These are phyloP conservation scores for Mycena vitilis DNA, from an alignment of 768 basidiomycete species.

Conservation along the genomic window DNA sequence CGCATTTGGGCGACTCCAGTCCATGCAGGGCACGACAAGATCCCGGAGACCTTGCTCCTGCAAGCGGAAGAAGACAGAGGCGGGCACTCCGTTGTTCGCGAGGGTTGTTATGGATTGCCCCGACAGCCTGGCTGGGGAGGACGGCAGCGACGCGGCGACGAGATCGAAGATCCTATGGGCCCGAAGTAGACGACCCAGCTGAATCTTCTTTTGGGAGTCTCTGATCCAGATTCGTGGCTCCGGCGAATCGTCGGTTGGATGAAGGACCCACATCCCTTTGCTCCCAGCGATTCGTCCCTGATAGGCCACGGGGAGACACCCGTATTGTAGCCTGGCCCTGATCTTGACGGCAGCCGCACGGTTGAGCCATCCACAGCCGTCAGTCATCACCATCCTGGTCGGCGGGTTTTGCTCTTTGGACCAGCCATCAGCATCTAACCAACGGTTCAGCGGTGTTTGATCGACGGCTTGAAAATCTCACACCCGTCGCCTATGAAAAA, in stretches of 20 bases:
- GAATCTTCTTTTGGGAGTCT: slow-evolving; percentile 68
- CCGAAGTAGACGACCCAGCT: slow-evolving; percentile 45
- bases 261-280: slow-evolving; percentile 71
- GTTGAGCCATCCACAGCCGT: slow-evolving; percentile 80
- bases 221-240: slow-evolving; percentile 70
- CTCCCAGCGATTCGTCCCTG: slow-evolving; percentile 61
- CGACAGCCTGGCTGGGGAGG: slow-evolving; percentile 56
- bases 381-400: slow-evolving; percentile 73
- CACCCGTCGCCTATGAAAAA: slow-evolving; percentile 63
- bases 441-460: no score
- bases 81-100: slow-evolving; percentile 65
- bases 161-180: slow-evolving; percentile 75
- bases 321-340: slow-evolving; percentile 37
- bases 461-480: slow-evolving; percentile 42
- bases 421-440: slow-evolving; percentile 58
- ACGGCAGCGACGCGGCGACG: slow-evolving; percentile 59
- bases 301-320: slow-evolving; percentile 25
- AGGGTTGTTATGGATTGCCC: slow-evolving; percentile 71
- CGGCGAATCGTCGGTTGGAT: slow-evolving; percentile 55
- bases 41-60: slow-evolving; percentile 63
- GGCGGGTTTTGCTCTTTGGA: slow-evolving; percentile 51
- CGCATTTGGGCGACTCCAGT: slow-evolving; percentile 61
- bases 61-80: slow-evolving; percentile 55
- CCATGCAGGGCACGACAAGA: slow-evolving; percentile 59
- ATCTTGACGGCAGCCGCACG: slow-evolving; percentile 60